Conservation (phyloP, 306 rosid genomes). For the Myrica gale region DNA sequence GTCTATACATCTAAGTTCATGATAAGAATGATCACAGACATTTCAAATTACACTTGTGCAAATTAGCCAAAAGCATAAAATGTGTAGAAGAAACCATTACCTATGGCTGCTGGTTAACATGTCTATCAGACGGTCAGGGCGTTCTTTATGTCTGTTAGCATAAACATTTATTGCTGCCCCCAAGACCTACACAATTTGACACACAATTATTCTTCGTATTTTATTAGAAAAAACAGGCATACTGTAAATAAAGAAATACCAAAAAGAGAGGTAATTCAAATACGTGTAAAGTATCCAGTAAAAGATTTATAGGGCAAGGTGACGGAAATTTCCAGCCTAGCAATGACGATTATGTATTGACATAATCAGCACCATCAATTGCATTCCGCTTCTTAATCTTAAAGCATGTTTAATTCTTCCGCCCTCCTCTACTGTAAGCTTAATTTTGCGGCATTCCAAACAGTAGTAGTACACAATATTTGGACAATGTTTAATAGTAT, state of each 20-base stretch:
- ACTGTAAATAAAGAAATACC: not conserved
- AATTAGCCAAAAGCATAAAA: slow-evolving; percentile 14
- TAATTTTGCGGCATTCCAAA: not conserved
- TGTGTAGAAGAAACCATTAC: slow-evolving; percentile 34
- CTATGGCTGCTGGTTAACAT: slow-evolving; percentile 98
- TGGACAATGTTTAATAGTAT: not conserved
- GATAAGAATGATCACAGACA: not conserved
- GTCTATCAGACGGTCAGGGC: slow-evolving; percentile 97
- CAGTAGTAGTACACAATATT: not conserved
- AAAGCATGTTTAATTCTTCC: not conserved
- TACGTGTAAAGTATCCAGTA: not conserved
- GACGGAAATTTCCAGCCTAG: not conserved
- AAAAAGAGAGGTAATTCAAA: not conserved
- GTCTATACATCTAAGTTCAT: not conserved
- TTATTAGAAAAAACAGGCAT: not conserved
- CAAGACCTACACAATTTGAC: slow-evolving; percentile 56
- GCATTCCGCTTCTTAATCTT: not conserved
- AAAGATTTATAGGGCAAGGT: not conserved
- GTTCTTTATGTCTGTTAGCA: slow-evolving; percentile 98
- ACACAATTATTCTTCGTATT: slow-evolving; percentile 7
- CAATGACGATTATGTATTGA: not conserved
- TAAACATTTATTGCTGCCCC: slow-evolving; percentile 97
- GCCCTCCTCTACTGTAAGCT: not conserved
- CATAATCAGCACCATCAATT: not conserved
- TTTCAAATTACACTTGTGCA: not conserved